Evolutionary conservation across 2,329 filamentous ascomycete genomes (phyloP).

Genomic region (Colletotrichum ledebouriae): DNA sequence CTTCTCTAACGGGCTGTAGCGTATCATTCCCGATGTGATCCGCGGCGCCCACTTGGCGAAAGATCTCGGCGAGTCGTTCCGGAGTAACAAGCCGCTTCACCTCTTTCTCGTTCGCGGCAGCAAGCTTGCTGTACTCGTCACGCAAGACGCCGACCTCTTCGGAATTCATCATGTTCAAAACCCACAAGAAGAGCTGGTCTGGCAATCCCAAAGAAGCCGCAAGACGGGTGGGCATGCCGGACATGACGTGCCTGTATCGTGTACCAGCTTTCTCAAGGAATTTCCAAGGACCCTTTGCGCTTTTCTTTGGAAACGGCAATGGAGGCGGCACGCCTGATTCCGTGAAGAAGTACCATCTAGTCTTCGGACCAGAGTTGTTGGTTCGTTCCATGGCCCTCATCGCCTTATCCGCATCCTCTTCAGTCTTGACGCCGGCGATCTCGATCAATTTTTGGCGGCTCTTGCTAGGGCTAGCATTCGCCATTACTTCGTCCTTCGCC

Average conservation of each 20-base stretch:
- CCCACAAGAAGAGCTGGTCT: slow-evolving; percentile 76
- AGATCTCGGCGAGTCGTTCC: slow-evolving; percentile 64
- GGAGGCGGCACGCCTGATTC: slow-evolving; percentile 46
- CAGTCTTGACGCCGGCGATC: slow-evolving; percentile 49
- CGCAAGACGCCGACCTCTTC: slow-evolving; percentile 70
- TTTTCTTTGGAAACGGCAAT: slow-evolving; percentile 55
- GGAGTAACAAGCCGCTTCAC: slow-evolving; percentile 60
- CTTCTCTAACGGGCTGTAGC: slow-evolving; percentile 46
- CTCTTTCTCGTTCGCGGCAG: slow-evolving; percentile 60
- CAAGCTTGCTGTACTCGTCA: slow-evolving; percentile 71
- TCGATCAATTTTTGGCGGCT: slow-evolving; percentile 41
- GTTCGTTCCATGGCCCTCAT: slow-evolving; percentile 66
- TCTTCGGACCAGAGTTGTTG: slow-evolving; percentile 52
- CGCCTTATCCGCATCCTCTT: slow-evolving; percentile 60
- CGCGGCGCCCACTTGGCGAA: slow-evolving; percentile 70
- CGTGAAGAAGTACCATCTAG: slow-evolving; percentile 66
- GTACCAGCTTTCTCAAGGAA: slow-evolving; percentile 63
- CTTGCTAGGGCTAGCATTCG: slow-evolving; percentile 37
- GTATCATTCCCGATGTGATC: slow-evolving; percentile 56
- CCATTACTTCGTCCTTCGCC: slow-evolving; percentile 48
- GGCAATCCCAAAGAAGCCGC: slow-evolving; percentile 59
- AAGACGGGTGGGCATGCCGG: slow-evolving; percentile 71
- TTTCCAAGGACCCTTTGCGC: slow-evolving; percentile 59
- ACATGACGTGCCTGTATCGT: slow-evolving; percentile 71
- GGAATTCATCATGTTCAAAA: slow-evolving; percentile 69